Evolutionary conservation across 345 rosid genomes (phyloP), one percentile per base, ranked within the genome.

Genomic region (Dipteronia sinensis): DNA sequence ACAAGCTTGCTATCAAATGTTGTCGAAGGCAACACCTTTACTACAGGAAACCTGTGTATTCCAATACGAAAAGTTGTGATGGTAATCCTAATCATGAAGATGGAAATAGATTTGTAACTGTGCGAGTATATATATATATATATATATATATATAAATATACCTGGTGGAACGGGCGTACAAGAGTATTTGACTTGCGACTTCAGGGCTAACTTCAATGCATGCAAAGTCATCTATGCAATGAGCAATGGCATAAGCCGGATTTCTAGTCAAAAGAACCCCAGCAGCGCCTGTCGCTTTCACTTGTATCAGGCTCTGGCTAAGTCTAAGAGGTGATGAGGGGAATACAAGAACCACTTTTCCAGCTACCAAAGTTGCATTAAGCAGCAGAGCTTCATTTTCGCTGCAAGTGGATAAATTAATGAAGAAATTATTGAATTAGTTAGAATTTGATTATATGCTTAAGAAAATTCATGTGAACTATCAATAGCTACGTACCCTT

Each of bases 341-440:
- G 72, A 86, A 86, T 62, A 86, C 79, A 23, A 86, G 62, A 19
- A 75, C 86, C 61, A 83, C 82, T 65, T 86, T 83, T 9, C 85
- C 88, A 11, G 22, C 65, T 73, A 74, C 73, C 58, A 64, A 69
- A 47, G 72, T 79, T 34, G 75, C 77, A 72, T 84, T 81, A 67
- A 85, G 83, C 3, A 53, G 72, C 6, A 86, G 83, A 64, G n/a
- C 56, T 71, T 83, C 81, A 61, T 86, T 85, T 53, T 63, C 70
- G 9, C 89, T 88, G 89, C 76, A 79, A 77, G 49, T 15, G 25
- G 20, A n/a, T n/a, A 20, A 20, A n/a, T n/a, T n/a, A n/a, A 49
- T 13, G 20, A 44, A 51, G 23, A 34, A 65, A 22, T 10, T 66
- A n/a, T 46, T 46, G 49, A 17, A 46, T 20, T 75, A 31, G 34